These are phyloP conservation scores for Apiotrichum akiyoshidainum DNA, from an alignment of 1,284 basidiomycete species.

Conservation along the genomic window DNA sequence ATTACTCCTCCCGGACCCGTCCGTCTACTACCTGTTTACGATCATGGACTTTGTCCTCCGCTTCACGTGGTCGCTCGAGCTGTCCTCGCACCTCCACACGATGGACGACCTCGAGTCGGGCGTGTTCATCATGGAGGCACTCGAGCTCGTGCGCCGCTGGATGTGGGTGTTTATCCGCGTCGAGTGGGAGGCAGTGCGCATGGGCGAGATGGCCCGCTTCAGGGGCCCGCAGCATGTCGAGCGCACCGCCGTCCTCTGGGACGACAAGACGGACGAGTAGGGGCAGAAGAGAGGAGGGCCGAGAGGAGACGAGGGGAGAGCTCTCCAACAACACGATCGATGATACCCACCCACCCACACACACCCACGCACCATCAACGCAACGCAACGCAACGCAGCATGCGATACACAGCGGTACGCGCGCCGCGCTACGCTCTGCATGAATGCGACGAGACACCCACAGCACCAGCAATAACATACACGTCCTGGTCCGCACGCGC, in stretches of 20 bases:
- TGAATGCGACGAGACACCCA: too few species aligned
- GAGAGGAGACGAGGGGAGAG: background rate
- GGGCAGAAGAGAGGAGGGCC: background rate
- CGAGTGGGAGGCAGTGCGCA: conserved; percentile 86
- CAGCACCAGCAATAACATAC: too few species aligned
- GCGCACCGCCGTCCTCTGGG: conserved; percentile 20
- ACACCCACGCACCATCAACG: too few species aligned
- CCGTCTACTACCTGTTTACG: conserved; percentile 79
- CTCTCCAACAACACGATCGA: too few species aligned
- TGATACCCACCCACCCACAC: too few species aligned
- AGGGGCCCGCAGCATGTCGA: conserved; percentile 9
- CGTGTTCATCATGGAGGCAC: conserved; percentile 85
- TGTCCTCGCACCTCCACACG: conserved; percentile 82
- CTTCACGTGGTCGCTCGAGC: conserved; percentile 90
- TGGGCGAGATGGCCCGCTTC: conserved; percentile 43
- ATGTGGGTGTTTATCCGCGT: conserved; percentile 95
- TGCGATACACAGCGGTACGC: too few species aligned
- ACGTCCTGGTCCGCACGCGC: too few species aligned
- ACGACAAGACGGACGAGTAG: conserved; percentile 17
- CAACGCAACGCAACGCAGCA: too few species aligned
- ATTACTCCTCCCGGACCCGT: conserved; percentile 70
- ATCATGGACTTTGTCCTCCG: conserved; percentile 83
- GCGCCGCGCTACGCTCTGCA: too few species aligned
- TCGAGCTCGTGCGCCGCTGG: conserved; percentile 86
- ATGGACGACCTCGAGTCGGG: conserved; percentile 75